Conservation (phyloP, 176 grass and related monocot species). For the Lolium perenne region DNA sequence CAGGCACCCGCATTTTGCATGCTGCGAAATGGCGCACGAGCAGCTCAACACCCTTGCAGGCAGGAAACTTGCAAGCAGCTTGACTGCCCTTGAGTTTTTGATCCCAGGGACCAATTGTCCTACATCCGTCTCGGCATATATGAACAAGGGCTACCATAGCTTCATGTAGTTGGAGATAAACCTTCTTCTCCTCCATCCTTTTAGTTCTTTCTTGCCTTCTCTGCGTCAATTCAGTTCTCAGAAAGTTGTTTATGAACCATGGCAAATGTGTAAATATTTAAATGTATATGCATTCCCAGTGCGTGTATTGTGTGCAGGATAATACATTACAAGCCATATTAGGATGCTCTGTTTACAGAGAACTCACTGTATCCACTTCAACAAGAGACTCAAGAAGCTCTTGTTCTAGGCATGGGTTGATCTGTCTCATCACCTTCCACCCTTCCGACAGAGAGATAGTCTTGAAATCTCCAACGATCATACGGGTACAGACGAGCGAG, state of each 20-base stretch:
- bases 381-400: constrained; percentile 67
- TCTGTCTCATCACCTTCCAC: constrained; percentile 76
- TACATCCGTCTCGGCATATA: constrained; percentile 82
- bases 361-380: constrained; percentile 63
- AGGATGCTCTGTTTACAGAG: not conserved
- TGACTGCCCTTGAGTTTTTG: constrained; percentile 56
- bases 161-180: constrained; percentile 72
- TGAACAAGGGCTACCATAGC: constrained; percentile 89
- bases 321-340: not conserved
- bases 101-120: constrained; percentile 78
- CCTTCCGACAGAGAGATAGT: constrained; percentile 62
- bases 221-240: constrained; percentile 42
- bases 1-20: constrained; percentile 66
- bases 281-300: not conserved
- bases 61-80: constrained; percentile 68
- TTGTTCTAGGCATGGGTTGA: constrained; percentile 60
- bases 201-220: constrained; percentile 60
- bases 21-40: constrained; percentile 78
- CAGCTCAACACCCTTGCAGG: constrained; percentile 72
- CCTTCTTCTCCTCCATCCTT: constrained; percentile 61
- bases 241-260: not conserved
- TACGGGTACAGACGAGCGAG: constrained; percentile 57
- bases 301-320: constrained; percentile 6
- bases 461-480: constrained; percentile 70
- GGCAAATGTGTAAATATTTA: not conserved